Evolutionary conservation across 345 rosid species (phyloP).

Genomic region (Passiflora organensis): DNA sequence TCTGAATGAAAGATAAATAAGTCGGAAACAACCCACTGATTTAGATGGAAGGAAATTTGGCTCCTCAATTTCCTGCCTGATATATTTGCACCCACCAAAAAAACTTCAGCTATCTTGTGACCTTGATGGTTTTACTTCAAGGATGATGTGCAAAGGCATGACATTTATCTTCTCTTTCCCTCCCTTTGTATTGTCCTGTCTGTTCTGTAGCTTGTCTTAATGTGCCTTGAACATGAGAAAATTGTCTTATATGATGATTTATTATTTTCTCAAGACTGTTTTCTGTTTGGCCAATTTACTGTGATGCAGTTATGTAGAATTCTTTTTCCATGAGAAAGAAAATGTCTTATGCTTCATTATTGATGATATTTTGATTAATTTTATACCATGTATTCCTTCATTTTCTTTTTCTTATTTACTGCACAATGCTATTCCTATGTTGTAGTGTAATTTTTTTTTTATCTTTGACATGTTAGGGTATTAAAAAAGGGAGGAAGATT

Average conservation of each 20-base stretch:
- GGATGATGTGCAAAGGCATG: too few species aligned
- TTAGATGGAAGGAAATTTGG: too few species aligned
- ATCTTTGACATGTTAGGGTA: constrained; percentile 37
- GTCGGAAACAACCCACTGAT: too few species aligned
- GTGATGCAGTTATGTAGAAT: not conserved
- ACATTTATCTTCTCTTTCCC: too few species aligned
- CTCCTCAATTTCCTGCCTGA: too few species aligned
- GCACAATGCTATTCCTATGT: not conserved
- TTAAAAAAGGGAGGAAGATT: constrained; percentile 91
- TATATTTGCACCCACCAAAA: too few species aligned
- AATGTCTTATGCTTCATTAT: not conserved
- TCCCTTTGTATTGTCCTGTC: too few species aligned
- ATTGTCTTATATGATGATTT: not conserved
- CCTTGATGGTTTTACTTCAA: too few species aligned
- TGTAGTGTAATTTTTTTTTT: not conserved
- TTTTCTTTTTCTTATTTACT: not conserved
- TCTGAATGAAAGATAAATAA: too few species aligned
- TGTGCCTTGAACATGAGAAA: not conserved
- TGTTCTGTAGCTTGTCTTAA: too few species aligned
- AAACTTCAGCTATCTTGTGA: too few species aligned
- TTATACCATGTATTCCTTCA: not conserved
- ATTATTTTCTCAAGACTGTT: not conserved
- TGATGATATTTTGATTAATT: not conserved
- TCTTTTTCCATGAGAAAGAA: too few species aligned
- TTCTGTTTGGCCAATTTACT: not conserved